phyloP scores from a whole-genome alignment of 1,284 basidiomycete genomes.

The Xerocomus cyaneibrunnescens region DNA sequence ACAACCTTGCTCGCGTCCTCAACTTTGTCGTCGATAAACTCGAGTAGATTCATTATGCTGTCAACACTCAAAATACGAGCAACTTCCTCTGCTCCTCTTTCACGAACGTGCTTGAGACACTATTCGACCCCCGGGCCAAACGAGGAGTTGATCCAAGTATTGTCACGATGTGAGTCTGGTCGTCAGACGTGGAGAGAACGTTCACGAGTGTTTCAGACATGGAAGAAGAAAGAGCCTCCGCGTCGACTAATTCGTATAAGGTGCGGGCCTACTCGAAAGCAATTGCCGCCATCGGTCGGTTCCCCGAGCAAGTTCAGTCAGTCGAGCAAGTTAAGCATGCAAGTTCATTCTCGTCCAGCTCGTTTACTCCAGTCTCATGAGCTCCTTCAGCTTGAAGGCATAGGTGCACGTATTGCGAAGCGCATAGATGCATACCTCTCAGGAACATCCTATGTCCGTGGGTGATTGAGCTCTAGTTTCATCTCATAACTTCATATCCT shows the following conservation, averaged over 20 bases:
- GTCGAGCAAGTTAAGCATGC: slow-evolving; percentile 39
- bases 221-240: slow-evolving; percentile 41
- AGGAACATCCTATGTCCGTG: slow-evolving; percentile 38
- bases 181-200: background rate
- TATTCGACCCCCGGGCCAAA: slow-evolving; percentile 36
- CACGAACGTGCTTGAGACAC: slow-evolving; percentile 10
- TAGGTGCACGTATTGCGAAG: slow-evolving; percentile 43
- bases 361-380: slow-evolving; percentile 9
- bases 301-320: slow-evolving; percentile 43
- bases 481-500: slow-evolving; percentile 4
- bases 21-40: background rate
- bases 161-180: slow-evolving; percentile 40
- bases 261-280: slow-evolving; percentile 49
- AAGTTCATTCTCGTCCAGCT: slow-evolving; percentile 11
- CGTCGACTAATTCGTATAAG: slow-evolving; percentile 46
- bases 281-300: slow-evolving; percentile 40
- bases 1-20: background rate
- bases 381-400: slow-evolving; percentile 39
- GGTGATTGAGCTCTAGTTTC: slow-evolving; percentile 16
- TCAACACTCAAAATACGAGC: slow-evolving; percentile 14
- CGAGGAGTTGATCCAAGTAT: slow-evolving; percentile 42
- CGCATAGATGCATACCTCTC: slow-evolving; percentile 44
- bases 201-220: slow-evolving; percentile 36
- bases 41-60: slow-evolving; percentile 19
- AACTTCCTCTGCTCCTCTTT: background rate